Conservation (phyloP, 2,329 filamentous ascomycete species). For the Zasmidium cellare region DNA sequence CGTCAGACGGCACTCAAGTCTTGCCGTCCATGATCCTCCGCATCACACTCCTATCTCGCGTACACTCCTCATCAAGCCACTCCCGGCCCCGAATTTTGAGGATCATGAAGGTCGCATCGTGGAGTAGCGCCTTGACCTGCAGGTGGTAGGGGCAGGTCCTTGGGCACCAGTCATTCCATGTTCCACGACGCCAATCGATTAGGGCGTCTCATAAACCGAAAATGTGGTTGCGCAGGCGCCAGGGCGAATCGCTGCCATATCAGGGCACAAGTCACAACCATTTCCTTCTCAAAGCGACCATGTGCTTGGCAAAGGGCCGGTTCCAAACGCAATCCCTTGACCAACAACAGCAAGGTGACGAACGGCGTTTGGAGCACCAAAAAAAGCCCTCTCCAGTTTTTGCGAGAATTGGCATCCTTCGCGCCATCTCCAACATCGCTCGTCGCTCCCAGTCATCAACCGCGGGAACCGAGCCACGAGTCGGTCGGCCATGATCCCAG, state of each 20-base stretch:
- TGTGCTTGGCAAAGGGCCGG: neutral
- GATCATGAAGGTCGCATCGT: conserved; percentile 1
- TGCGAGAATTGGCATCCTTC: neutral
- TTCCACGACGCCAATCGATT: neutral
- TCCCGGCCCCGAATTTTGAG: neutral
- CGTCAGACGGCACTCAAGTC: conserved; percentile 7
- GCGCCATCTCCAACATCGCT: neutral
- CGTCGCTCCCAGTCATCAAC: neutral
- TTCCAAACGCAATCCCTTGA: neutral
- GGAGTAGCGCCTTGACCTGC: neutral
- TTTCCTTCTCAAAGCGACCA: neutral
- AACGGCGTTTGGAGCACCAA: neutral
- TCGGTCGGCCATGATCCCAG: neutral
- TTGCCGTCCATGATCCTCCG: neutral
- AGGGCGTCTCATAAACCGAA: conserved; percentile 4
- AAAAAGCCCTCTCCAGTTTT: neutral
- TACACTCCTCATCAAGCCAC: neutral
- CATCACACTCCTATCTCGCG: neutral
- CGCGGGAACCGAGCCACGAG: conserved; percentile 5
- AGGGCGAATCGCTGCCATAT: neutral
- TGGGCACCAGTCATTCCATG: neutral
- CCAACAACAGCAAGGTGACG: neutral
- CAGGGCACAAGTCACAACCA: neutral
- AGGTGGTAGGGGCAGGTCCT: neutral
- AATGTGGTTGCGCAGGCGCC: conserved; percentile 1